Base-by-base conservation (phyloP, 805 yeast genomes). In the Soucietia sequanensis region DNA sequence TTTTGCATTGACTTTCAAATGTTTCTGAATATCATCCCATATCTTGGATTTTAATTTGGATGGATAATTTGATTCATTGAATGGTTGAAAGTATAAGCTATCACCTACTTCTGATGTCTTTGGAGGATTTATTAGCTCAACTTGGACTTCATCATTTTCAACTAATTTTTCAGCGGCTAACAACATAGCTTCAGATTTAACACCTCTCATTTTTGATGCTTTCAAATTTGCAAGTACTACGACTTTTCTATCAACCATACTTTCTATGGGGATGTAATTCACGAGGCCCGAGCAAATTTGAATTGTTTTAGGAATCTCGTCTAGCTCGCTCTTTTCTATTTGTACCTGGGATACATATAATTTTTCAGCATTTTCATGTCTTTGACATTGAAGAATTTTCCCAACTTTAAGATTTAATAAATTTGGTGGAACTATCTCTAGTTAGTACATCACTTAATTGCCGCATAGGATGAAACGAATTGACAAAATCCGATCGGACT, bases 261-360 rank as follows among this genome's bases (percentile, higher is more conserved):
- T 44, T 0, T 64, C 68, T 5, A 44, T 42, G 0, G 76, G 61
- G 2, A 78, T 48, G 35, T 50, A 60, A 5, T 65, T 63, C 16
- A 74, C 80, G 6, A 81, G 56, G 0, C 87, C 87, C 33, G 83
- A 76, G 43, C 84, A 78, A 1, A 81, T 78, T 34, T 75, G 74
- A 43, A 61, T n/a, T 4, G 37, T 31, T 14, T 45, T 46, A 2
- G 28, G 25, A 10, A 33, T 35, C 38, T 31, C 39, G 2, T 27
- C 33, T 15, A 29, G 43, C 4, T 38, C 37, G 4, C 44, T 44
- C 5, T 35, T 41, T 4, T 41, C 46, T 10, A 72, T 26, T 26
- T 60, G 55, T 5, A 81, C 65, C 38, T 69, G 65, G 0, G 83
- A 78, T 1, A 81, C 80, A 42, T 74, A 80, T 28, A 81, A 58